Base-by-base conservation (phyloP, 768 basidiomycete species). In the Coprinopsis cinerea region DNA sequence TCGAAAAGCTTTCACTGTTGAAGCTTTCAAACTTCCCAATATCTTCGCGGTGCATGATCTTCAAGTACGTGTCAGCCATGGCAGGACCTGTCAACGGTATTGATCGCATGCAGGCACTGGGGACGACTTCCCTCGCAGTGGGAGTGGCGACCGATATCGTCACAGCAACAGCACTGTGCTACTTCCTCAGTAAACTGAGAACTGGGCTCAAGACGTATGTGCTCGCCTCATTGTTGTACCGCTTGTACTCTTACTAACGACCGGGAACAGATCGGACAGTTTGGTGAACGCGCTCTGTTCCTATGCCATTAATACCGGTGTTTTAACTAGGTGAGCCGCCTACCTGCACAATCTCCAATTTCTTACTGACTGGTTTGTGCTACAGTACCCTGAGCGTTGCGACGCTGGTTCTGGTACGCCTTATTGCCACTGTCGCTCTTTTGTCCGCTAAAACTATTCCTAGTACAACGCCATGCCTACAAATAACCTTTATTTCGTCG, bases 271-370 rank as follows among this genome's bases (percentile, higher is more conserved):
- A 42, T 76, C 77, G 34, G 76, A 85, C 59, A 77, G 79, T 3
- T 66, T 85, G 6, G 75, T 87, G 25, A 78, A 76, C 53, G 74
- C 62, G 24, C 64, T 87, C 5, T 76, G 73, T 20, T 57, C 73
- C 40, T 83, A 83, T 55, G 82, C 85, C 9, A 73, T 87, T 28
- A 83, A 81, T 53, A 85, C 84, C 0, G 85, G 85, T 22, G 67
- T 73, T 11, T 46, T 87, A 30, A 85, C 83, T 5, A 79, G 79
- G 83, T 78, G 57, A 44, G 52, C 55, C 36, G 2, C 18, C 9
- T 11, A 18, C 15, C 20, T 28, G 23, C 22, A 46, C n/a, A 18
- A 35, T 47, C 36, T 7, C n/a, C 20, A 30, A 24, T 14, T 28
- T 17, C 25, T 10, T 26, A 32, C 35, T 40, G 50, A 32, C 39